Evolutionary conservation across 2,329 filamentous ascomycete species (phyloP), one percentile per base, ranked within the genome.

Genomic region (Cladosporium velox): DNA sequence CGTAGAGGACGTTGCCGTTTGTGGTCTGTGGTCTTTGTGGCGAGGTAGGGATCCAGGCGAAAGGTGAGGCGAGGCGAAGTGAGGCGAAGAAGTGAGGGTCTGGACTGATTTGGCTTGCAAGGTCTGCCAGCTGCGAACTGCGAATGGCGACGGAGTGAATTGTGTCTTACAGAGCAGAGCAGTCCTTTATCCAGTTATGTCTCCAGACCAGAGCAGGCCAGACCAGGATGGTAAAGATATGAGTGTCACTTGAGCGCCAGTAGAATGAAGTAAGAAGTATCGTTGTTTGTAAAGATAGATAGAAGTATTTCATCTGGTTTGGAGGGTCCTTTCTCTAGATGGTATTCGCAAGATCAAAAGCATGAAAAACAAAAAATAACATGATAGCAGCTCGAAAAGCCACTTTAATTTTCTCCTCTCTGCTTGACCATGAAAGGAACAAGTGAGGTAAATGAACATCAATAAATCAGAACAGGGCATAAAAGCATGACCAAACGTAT

Each of bases 401-500:
- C n/a, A 41, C 55, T 38, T 8, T 38, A 35, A 58, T 44, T 59
- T 59, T 59, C 18, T 47, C 24, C 30, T 38, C 57, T 59, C 57
- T 47, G 14, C 26, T 41, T 21, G 24, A 35, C 24, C 57, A 24
- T 44, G 2, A 24, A 59, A 24, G 26, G 18, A 59, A 28, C 28
- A 52, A 47, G 47, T 51, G 44, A 38, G 34, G 60, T 55, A 55
- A 44, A 63, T 30, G 14, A 44, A 55, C n/a, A 41, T 21, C 41
- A 63, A 55, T 21, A 63, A 38, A 14, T 54, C 34, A 30, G 54
- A 55, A 54, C 49, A 63, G 38, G 44, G 47, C 44, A 51, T 62
- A 30, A 52, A 47, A 62, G 32, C 34, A 44, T 59, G 35, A 47
- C 21, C 35, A 62, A 47, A 34, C 35, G 18, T 55, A 34, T 55